Conservation (phyloP, 1,139 yeast species). For the Hansenula lynferdii region DNA sequence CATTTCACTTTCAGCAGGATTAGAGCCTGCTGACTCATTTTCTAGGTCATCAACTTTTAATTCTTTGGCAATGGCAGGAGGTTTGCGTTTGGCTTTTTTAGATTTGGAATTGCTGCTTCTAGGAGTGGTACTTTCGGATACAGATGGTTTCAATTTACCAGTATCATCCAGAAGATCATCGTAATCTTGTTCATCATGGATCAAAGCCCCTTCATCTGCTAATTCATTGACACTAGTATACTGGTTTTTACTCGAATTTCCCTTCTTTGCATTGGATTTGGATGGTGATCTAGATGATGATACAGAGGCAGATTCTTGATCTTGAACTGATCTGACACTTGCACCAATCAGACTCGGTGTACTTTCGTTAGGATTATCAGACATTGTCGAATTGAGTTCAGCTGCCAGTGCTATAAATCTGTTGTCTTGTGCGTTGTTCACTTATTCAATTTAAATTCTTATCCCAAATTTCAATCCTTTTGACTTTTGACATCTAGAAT, state of each 20-base stretch:
- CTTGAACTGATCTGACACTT: conserved; percentile 17
- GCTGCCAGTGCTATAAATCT: background rate
- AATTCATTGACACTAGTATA: conserved; percentile 50
- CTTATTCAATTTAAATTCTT: background rate
- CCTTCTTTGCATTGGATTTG: conserved; percentile 6
- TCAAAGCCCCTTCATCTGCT: conserved; percentile 54
- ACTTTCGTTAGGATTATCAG: background rate
- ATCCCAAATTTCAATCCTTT: background rate
- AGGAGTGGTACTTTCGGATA: conserved; percentile 10
- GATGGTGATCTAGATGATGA: conserved; percentile 13
- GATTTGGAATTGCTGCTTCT: conserved; percentile 5
- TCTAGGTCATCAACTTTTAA: conserved; percentile 1
- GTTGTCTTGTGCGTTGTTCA: too few relatives aligned
- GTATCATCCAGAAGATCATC: conserved; percentile 46
- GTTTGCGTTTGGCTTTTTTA: background rate
- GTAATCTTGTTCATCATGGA: conserved; percentile 50
- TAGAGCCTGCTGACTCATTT: too few relatives aligned
- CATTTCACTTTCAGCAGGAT: conserved; percentile 7
- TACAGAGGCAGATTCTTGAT: conserved; percentile 6
- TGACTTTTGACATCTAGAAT: background rate
- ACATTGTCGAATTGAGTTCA: background rate
- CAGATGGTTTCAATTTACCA: conserved; percentile 40
- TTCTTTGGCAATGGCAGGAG: background rate
- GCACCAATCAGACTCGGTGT: conserved; percentile 20
- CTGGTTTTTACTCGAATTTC: conserved; percentile 8